Conservation (phyloP, 2,329 filamentous ascomycete genomes). For the Claviceps quebecensis region DNA sequence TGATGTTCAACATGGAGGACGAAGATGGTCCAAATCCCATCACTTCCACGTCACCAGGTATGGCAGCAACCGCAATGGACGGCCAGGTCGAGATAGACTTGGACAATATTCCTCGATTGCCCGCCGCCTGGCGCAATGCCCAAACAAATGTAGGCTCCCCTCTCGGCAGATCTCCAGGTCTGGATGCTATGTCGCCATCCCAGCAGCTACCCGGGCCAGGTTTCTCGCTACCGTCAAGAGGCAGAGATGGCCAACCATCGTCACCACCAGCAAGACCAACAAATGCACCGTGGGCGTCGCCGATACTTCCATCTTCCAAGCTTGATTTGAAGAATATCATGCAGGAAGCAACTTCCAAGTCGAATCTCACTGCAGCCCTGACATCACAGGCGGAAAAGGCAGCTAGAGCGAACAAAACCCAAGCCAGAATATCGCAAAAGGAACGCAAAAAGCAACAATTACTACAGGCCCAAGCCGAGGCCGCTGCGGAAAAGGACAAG, state of each 20-base stretch:
- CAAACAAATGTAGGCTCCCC: slow-evolving; percentile 1
- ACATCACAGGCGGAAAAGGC: slow-evolving; percentile 35
- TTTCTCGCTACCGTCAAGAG: not conserved
- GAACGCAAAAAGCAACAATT: slow-evolving; percentile 77
- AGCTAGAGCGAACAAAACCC: slow-evolving; percentile 21
- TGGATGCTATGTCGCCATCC: not conserved
- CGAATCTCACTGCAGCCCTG: slow-evolving; percentile 39
- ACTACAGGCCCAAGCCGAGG: slow-evolving; percentile 38
- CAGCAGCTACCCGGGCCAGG: not conserved
- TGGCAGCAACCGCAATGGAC: slow-evolving; percentile 7
- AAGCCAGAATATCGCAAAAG: slow-evolving; percentile 69
- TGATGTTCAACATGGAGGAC: slow-evolving; percentile 94
- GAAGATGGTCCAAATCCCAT: slow-evolving; percentile 31
- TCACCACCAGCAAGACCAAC: slow-evolving; percentile 6
- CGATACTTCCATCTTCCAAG: slow-evolving; percentile 43
- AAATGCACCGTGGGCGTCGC: slow-evolving; percentile 34
- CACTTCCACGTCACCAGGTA: slow-evolving; percentile 16
- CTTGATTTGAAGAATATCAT: slow-evolving; percentile 68
- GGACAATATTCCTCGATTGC: slow-evolving; percentile 17
- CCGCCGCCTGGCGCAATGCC: slow-evolving; percentile 15
- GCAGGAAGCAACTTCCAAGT: slow-evolving; percentile 38
- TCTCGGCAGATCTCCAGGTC: not conserved
- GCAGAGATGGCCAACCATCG: not conserved
- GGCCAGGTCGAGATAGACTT: slow-evolving; percentile 12
- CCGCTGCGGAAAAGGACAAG: slow-evolving; percentile 21